Conservation (phyloP, 305 asterid species). For the Monarda citriodora region DNA sequence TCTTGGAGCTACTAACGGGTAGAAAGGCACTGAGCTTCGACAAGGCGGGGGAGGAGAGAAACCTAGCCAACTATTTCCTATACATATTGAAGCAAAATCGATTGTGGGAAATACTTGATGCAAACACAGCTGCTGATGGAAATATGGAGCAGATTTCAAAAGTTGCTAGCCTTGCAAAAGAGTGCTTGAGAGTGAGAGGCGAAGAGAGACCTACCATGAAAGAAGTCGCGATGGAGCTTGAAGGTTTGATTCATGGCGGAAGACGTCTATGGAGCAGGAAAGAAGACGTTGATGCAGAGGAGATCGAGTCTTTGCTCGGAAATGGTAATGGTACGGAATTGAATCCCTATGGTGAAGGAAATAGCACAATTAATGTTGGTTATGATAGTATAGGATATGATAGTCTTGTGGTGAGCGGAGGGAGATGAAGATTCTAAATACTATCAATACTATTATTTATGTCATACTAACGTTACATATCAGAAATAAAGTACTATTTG, state of each 20-base stretch:
- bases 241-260: constrained; percentile 6
- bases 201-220: constrained; percentile 28
- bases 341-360: background rate
- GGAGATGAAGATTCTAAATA: constrained; percentile 4
- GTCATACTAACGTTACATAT: too few relatives aligned
- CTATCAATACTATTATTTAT: too few relatives aligned
- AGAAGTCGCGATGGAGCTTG: constrained; percentile 31
- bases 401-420: background rate
- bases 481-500: too few relatives aligned
- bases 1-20: constrained; percentile 37
- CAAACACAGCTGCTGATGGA: background rate
- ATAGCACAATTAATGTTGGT: background rate
- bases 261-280: constrained; percentile 17
- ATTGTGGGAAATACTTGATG: constrained; percentile 10
- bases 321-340: too few relatives aligned
- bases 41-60: constrained; percentile 20
- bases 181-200: constrained; percentile 24
- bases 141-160: constrained; percentile 10
- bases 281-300: constrained; percentile 10
- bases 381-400: constrained; percentile 10
- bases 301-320: constrained; percentile 1
- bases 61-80: constrained; percentile 25
- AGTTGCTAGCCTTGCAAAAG: constrained; percentile 22
- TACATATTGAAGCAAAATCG: constrained; percentile 7
- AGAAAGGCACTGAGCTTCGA: constrained; percentile 26